Base-by-base conservation (phyloP, 306 rosid genomes). In the Malus fusca region DNA sequence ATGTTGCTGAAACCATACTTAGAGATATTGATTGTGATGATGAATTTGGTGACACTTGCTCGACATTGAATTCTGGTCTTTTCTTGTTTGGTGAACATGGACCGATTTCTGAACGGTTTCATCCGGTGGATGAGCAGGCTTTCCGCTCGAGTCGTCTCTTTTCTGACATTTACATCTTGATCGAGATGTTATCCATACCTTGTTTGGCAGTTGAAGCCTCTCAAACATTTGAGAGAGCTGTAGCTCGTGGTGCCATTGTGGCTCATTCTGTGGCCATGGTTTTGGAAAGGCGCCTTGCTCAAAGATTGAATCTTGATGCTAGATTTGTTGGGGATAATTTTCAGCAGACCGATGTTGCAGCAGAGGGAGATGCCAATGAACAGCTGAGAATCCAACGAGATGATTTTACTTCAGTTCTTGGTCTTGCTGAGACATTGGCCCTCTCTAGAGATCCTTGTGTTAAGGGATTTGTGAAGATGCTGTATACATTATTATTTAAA, bases 141-240 rank as follows among this genome's bases (percentile, higher is more conserved):
- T 84, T 88, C 75, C 87, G 40, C 62, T 81, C 91, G 77, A 73
- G 87, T 83, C 73, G 77, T 74, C 86, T 87, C 82, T 96, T 90
- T 88, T 89, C 98, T 75, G 99, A 96, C 84, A 88, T 90, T 75
- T 92, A 89, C 79, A 82, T 92, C 77, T 82, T 96, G 75, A 77
- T 90, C 71, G 99, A 96, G 88, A 92, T 96, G 98, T 77, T 96
- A 82, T 92, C 99, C 13, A 91, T 96, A 82, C 99, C 98, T 68
- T 90, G 98, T 77, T 92, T 96, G 79, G 97, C 97, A 52, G 91
- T 88, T 70, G 99, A 96, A 88, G 97, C 98, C 44, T 88, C 98
- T 63, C 98, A 96, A 85, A 90, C 94, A 68, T 92, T 96, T 84
- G 99, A 96, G 88, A 90, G 94, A 89, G 94, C 97, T 83, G 92